A percentile compares a stretch with the other conserved stretches of the same genome.
Conservation (phyloP, 805 yeast genomes). For the Myxozyma sirexii region DNA sequence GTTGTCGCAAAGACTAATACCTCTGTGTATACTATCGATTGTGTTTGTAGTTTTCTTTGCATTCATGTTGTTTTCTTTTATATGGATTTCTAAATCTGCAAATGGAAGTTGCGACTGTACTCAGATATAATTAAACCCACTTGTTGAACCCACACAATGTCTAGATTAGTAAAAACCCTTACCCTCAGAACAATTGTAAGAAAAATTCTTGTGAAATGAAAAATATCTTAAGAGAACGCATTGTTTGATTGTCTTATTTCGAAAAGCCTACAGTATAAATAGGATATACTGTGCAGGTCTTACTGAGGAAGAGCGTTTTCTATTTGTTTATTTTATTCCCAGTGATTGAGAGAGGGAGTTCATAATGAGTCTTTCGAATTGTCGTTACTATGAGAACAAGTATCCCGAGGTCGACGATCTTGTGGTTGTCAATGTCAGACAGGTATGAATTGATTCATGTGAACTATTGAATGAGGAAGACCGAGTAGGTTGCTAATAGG, state of each 20-base stretch:
- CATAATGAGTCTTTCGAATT: slow-evolving; percentile 78
- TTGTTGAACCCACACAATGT: not conserved
- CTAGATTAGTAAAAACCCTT: not conserved
- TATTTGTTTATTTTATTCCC: not conserved
- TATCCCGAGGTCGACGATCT: slow-evolving; percentile 99
- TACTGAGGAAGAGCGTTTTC: not conserved
- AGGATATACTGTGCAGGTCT: not conserved
- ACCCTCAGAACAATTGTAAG: not conserved
- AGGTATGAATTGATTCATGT: too few species aligned
- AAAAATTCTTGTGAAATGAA: not conserved
- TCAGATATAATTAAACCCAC: not conserved
- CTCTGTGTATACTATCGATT: not conserved
- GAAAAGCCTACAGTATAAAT: too few species aligned
- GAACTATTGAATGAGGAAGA: too few species aligned
- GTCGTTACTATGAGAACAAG: slow-evolving; percentile 97
- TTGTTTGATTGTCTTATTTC: too few species aligned
- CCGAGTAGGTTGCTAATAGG: too few species aligned
- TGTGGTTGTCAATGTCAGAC: slow-evolving; percentile 98
- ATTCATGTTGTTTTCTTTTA: too few species aligned
- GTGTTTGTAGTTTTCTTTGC: too few species aligned
- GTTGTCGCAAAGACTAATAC: not conserved
- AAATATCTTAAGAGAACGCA: not conserved
- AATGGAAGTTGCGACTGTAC: too few species aligned
- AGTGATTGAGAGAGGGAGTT: not conserved
- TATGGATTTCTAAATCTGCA: too few species aligned